phyloP scores from a whole-genome alignment of 2,329 filamentous ascomycete species.

The Penicillium sp. region DNA sequence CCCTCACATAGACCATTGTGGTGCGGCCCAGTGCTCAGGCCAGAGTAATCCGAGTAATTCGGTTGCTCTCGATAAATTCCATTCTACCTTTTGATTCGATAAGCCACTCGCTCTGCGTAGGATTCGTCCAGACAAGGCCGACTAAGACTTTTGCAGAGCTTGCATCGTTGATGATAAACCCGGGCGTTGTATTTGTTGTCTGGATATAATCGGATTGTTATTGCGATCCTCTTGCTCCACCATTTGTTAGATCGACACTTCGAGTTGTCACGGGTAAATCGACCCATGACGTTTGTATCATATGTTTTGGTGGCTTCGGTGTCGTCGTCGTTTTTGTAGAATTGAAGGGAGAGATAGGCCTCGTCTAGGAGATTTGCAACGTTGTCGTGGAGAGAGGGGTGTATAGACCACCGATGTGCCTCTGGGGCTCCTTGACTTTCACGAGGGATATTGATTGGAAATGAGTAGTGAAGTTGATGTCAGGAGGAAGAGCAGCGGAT shows the following conservation, averaged over 20 bases:
- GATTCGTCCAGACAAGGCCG: conserved; percentile 40
- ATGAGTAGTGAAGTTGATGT: background rate
- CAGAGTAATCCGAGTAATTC: conserved; percentile 8
- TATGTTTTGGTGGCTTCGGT: conserved; percentile 29
- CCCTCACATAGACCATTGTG: conserved; percentile 35
- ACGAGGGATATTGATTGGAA: too few relatives aligned
- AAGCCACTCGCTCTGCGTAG: conserved; percentile 49
- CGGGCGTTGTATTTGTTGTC: conserved; percentile 47
- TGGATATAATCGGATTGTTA: conserved; percentile 48
- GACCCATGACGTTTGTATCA: conserved; percentile 50
- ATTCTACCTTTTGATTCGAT: conserved; percentile 49
- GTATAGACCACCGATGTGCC: conserved; percentile 46
- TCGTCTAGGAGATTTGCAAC: conserved; percentile 36
- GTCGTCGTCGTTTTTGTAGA: conserved; percentile 36
- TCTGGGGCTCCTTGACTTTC: too few relatives aligned
- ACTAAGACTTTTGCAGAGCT: conserved; percentile 39
- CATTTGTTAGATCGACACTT: conserved; percentile 39
- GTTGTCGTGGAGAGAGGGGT: conserved; percentile 35
- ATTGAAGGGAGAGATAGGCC: conserved; percentile 36
- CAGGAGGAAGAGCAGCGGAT: too few relatives aligned
- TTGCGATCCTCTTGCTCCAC: conserved; percentile 48
- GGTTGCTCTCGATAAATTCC: conserved; percentile 33
- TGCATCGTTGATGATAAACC: conserved; percentile 51
- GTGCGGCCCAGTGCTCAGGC: conserved; percentile 31
- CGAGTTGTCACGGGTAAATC: conserved; percentile 43